phyloP scores from a whole-genome alignment of 306 rosid genomes.

The Senna siamea region DNA sequence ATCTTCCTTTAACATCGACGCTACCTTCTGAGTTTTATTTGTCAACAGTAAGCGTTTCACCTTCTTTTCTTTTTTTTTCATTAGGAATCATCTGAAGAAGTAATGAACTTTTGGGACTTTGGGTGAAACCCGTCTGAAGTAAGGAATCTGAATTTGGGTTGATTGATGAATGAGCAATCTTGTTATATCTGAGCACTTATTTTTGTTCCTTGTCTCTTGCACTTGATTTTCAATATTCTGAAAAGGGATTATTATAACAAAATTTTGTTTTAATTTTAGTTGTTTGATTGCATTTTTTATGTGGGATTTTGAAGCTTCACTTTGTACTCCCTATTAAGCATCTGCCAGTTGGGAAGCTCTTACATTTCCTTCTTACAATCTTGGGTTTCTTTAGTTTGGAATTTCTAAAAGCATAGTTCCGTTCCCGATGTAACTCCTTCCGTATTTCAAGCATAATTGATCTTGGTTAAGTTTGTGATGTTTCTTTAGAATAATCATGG shows the following conservation, averaged over 20 bases:
- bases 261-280: slow-evolving; percentile 16
- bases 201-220: slow-evolving; percentile 37
- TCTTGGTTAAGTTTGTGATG: slow-evolving; percentile 13
- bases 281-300: slow-evolving; percentile 20
- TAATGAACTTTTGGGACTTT: slow-evolving; percentile 42
- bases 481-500: neutral
- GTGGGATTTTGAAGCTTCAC: neutral
- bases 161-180: slow-evolving; percentile 32
- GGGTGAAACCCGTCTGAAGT: slow-evolving; percentile 49
- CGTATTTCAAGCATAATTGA: too few species aligned
- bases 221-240: slow-evolving; percentile 26
- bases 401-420: slow-evolving; percentile 30
- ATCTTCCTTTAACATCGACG: slow-evolving; percentile 37
- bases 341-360: slow-evolving; percentile 13
- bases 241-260: neutral
- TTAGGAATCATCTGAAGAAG: slow-evolving; percentile 41
- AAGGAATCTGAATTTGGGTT: slow-evolving; percentile 58
- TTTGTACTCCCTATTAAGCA: neutral
- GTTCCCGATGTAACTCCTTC: neutral
- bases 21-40: slow-evolving; percentile 34
- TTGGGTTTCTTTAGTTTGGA: slow-evolving; percentile 1
- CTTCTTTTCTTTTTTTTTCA: slow-evolving; percentile 15
- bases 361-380: slow-evolving; percentile 13
- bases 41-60: slow-evolving; percentile 45
- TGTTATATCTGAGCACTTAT: slow-evolving; percentile 21